Percentiles rank a stretch among this genome's conserved stretches.
Evolutionary conservation across 345 rosid genomes (phyloP).

Genomic region (Camelina sativa): DNA sequence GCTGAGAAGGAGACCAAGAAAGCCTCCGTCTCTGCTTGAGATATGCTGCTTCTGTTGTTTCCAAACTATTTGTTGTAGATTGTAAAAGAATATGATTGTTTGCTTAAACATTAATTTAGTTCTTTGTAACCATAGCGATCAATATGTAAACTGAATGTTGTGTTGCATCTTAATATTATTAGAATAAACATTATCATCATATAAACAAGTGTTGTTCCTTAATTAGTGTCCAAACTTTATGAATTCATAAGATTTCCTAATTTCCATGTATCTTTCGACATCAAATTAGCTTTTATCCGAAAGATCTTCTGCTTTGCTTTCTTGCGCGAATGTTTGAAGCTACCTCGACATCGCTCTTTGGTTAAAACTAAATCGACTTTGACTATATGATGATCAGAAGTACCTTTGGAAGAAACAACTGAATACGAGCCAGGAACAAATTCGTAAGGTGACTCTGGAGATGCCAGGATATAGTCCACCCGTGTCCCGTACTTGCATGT

Average conservation of each 20-base stretch:
- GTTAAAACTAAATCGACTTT: conserved; percentile 67
- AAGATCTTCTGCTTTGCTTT: conserved; percentile 51
- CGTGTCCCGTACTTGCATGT: conserved; percentile 97
- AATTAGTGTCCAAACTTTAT: neutral
- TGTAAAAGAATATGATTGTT: conserved; percentile 5
- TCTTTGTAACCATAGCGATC: conserved; percentile 1
- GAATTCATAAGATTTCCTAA: conserved; percentile 29
- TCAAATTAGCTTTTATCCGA: conserved; percentile 49
- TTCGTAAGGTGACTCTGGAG: conserved; percentile 62
- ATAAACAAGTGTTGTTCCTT: conserved; percentile 3
- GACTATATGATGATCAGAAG: conserved; percentile 95
- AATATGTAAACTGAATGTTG: conserved; percentile 3
- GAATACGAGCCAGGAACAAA: conserved; percentile 85
- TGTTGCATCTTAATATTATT: conserved; percentile 1
- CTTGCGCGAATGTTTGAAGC: conserved; percentile 30
- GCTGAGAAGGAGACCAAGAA: conserved; percentile 35
- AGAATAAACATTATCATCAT: conserved; percentile 20
- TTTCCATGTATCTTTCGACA: conserved; percentile 49
- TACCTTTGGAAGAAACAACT: conserved; percentile 83
- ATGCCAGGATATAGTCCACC: conserved; percentile 75
- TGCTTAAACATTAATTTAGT: conserved; percentile 12
- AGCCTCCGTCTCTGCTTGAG: conserved; percentile 14
- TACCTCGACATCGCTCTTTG: conserved; percentile 41
- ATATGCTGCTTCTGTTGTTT: neutral
- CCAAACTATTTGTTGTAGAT: conserved; percentile 6